A percentile compares a stretch with the other conserved stretches of the same genome.
Conservation (phyloP, 2,329 filamentous ascomycete species). For the Fusarium camptoceras region DNA sequence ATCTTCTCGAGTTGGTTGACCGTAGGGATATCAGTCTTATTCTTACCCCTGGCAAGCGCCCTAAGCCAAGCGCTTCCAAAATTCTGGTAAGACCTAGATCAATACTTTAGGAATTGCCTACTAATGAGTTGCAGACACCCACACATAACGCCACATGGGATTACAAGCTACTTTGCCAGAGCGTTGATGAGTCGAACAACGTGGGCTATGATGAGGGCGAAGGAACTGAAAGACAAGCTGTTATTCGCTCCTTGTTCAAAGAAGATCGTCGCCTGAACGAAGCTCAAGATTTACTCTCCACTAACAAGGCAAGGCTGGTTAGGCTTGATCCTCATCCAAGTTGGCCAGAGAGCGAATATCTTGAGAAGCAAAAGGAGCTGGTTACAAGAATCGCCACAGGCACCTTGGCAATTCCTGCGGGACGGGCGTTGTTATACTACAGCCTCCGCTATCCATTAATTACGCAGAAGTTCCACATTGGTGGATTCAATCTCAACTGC, state of each 20-base stretch:
- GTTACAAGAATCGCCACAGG: slow-evolving; percentile 88
- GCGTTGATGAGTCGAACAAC: slow-evolving; percentile 68
- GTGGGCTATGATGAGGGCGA: slow-evolving; percentile 80
- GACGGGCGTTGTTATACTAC: slow-evolving; percentile 88
- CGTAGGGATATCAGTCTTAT: slow-evolving; percentile 83
- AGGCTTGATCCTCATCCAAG: slow-evolving; percentile 78
- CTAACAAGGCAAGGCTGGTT: slow-evolving; percentile 81
- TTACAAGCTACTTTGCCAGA: slow-evolving; percentile 80
- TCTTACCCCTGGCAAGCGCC: slow-evolving; percentile 58
- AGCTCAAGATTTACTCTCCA: slow-evolving; percentile 86
- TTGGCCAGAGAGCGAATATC: slow-evolving; percentile 86
- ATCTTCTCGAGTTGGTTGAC: slow-evolving; percentile 79
- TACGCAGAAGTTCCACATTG: slow-evolving; percentile 90
- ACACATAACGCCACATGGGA: slow-evolving; percentile 78
- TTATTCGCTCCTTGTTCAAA: slow-evolving; percentile 88
- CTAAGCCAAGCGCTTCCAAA: slow-evolving; percentile 51
- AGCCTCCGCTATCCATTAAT: slow-evolving; percentile 87
- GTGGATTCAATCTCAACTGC: slow-evolving; percentile 92
- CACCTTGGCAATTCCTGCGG: slow-evolving; percentile 88
- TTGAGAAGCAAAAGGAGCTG: slow-evolving; percentile 92
- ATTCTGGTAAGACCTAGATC: slow-evolving; percentile 55
- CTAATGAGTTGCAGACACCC: slow-evolving; percentile 60
- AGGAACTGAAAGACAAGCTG: slow-evolving; percentile 83
- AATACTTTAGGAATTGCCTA: not conserved
- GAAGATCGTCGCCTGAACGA: slow-evolving; percentile 92